phyloP scores from a whole-genome alignment of 352 stramenopile species.

The Pythium sp. region DNA sequence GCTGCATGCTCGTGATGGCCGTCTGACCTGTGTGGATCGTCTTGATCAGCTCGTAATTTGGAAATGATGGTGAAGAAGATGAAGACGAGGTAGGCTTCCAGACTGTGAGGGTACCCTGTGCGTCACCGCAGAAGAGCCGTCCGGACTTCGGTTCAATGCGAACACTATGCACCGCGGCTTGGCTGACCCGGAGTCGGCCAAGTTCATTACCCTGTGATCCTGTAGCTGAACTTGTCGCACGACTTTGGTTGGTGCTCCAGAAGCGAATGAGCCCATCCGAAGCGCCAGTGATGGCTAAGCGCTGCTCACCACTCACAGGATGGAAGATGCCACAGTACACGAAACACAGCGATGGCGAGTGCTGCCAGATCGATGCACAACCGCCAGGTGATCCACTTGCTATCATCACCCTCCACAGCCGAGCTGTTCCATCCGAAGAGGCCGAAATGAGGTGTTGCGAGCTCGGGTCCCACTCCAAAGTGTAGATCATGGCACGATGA shows the following conservation, averaged over 20 bases:
- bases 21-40: slow-evolving; percentile 46
- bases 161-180: slow-evolving; percentile 45
- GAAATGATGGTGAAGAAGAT: neutral
- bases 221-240: neutral
- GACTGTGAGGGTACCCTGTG: slow-evolving; percentile 41
- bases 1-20: slow-evolving; percentile 48
- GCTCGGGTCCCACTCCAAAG: slow-evolving; percentile 42
- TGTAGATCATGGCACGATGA: slow-evolving; percentile 58
- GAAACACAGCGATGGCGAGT: slow-evolving; percentile 51
- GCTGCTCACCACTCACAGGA: slow-evolving; percentile 18
- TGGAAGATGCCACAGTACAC: slow-evolving; percentile 70
- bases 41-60: slow-evolving; percentile 42
- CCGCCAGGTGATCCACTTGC: neutral
- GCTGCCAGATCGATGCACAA: slow-evolving; percentile 34
- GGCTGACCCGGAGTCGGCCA: slow-evolving; percentile 22
- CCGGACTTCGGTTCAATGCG: slow-evolving; percentile 39
- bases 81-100: slow-evolving; percentile 24
- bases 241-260: slow-evolving; percentile 18
- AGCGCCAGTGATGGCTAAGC: slow-evolving; percentile 40
- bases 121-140: slow-evolving; percentile 62
- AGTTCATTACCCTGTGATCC: neutral
- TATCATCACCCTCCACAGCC: slow-evolving; percentile 34
- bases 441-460: slow-evolving; percentile 40
- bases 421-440: slow-evolving; percentile 56
- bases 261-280: slow-evolving; percentile 57